Conservation (phyloP, 2,329 filamentous ascomycete species). For the Sphaerostilbella broomeana region DNA sequence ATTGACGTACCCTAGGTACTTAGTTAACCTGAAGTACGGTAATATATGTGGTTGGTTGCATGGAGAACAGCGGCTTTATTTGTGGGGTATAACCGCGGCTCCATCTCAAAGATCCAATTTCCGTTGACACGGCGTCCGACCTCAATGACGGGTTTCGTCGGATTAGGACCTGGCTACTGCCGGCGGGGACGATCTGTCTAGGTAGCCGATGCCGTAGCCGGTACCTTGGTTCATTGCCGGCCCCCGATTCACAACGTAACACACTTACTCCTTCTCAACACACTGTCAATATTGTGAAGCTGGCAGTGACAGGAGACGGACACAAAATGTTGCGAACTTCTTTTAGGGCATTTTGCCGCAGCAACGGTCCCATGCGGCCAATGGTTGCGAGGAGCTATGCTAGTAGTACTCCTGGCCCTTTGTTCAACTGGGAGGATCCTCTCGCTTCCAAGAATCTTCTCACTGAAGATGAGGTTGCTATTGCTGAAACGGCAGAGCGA, state of each 20-base stretch:
- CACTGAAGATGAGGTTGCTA: slow-evolving; percentile 85
- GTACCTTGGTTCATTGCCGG: too few species aligned
- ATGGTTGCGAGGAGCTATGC: slow-evolving; percentile 29
- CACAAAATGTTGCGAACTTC: slow-evolving; percentile 29
- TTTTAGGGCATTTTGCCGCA: slow-evolving; percentile 24
- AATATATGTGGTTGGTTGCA: not conserved
- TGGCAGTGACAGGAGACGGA: too few species aligned
- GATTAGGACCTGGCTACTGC: slow-evolving; percentile 17
- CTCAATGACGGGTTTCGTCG: slow-evolving; percentile 24
- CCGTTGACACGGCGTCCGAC: too few species aligned
- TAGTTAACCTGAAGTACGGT: not conserved
- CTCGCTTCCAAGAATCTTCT: slow-evolving; percentile 66
- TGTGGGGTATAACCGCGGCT: too few species aligned
- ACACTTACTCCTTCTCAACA: slow-evolving; percentile 14
- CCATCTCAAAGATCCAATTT: too few species aligned
- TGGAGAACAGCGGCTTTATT: not conserved
- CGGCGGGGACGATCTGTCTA: too few species aligned
- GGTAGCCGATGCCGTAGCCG: too few species aligned
- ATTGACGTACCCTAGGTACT: too few species aligned
- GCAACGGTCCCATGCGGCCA: slow-evolving; percentile 20
- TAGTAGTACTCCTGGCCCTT: slow-evolving; percentile 25
- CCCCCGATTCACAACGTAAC: slow-evolving; percentile 14
- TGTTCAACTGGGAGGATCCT: slow-evolving; percentile 90
- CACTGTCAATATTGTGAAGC: too few species aligned
- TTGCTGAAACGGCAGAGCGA: slow-evolving; percentile 81